A percentile compares a stretch with the other conserved stretches of the same genome.
phyloP scores from a whole-genome alignment of 2,329 filamentous ascomycete species.

The Bipolaris zeicola region DNA sequence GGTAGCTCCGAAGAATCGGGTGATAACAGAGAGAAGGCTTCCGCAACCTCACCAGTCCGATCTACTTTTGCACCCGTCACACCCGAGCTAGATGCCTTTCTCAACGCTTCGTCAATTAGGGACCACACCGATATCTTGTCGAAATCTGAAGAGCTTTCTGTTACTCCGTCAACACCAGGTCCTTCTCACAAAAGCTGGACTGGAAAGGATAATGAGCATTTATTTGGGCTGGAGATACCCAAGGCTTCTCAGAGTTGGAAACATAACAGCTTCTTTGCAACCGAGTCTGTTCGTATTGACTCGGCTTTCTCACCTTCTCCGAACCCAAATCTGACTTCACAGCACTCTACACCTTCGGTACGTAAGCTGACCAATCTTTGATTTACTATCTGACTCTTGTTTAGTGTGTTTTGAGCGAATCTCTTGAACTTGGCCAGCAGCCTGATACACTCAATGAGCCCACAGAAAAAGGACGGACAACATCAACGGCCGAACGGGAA shows the following conservation, averaged over 20 bases:
- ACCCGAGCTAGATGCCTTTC: slow-evolving; percentile 27
- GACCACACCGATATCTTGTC: slow-evolving; percentile 16
- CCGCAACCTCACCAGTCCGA: slow-evolving; percentile 33
- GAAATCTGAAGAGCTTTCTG: slow-evolving; percentile 9
- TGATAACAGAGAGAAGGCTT: slow-evolving; percentile 38
- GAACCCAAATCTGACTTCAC: slow-evolving; percentile 25
- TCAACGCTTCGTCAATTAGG: slow-evolving; percentile 25
- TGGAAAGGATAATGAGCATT: slow-evolving; percentile 9
- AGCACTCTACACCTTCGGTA: slow-evolving; percentile 35
- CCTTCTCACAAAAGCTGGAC: slow-evolving; percentile 13
- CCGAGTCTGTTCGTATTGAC: slow-evolving; percentile 25
- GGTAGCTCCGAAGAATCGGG: slow-evolving; percentile 28
- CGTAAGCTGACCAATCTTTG: slow-evolving; percentile 10
- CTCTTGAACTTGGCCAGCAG: slow-evolving; percentile 24
- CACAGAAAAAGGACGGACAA: not conserved
- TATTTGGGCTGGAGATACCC: slow-evolving; percentile 16
- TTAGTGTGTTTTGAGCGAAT: slow-evolving; percentile 29
- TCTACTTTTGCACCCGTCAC: slow-evolving; percentile 23
- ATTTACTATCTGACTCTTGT: slow-evolving; percentile 15
- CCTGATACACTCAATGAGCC: slow-evolving; percentile 16
- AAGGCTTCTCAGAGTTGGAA: slow-evolving; percentile 27
- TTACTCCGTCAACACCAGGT: not conserved
- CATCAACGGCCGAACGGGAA: not conserved
- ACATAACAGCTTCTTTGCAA: slow-evolving; percentile 13
- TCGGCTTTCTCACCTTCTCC: slow-evolving; percentile 32